Evolutionary conservation across 1,139 yeast species (phyloP).

Genomic region (Hanseniaspora uvarum): DNA sequence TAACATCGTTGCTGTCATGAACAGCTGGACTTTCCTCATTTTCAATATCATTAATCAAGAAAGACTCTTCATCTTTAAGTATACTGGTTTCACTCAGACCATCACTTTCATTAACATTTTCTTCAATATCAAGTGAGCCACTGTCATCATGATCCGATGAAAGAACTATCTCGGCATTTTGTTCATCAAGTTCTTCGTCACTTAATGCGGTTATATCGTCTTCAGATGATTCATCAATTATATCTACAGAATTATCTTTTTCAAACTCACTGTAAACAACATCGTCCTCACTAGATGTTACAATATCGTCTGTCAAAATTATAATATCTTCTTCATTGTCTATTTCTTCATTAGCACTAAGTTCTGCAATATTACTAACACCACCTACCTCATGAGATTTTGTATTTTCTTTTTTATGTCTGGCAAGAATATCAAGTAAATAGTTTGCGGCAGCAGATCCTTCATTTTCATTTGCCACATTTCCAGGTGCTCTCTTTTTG

Average conservation of each 20-base stretch:
- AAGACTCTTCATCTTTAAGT: slow-evolving; percentile 4
- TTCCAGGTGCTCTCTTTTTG: background rate
- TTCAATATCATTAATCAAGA: background rate
- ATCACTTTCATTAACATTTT: background rate
- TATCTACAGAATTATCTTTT: background rate
- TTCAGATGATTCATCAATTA: background rate
- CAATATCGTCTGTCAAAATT: background rate
- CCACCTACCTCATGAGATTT: too few relatives aligned
- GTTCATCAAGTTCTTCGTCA: background rate
- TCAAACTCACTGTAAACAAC: slow-evolving; percentile 1
- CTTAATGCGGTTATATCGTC: background rate
- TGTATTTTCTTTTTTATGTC: background rate
- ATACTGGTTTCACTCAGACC: background rate
- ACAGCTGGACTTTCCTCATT: background rate
- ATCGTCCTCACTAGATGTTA: slow-evolving; percentile 4
- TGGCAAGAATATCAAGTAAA: background rate
- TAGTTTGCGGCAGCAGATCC: background rate
- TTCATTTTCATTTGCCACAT: too few relatives aligned
- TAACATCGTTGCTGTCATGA: background rate
- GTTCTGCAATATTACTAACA: background rate
- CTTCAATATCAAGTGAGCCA: background rate
- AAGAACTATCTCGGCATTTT: slow-evolving; percentile 2
- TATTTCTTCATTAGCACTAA: background rate
- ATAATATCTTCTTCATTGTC: slow-evolving; percentile 4
- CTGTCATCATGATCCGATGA: background rate